Evolutionary conservation across 768 basidiomycete species (phyloP).

Genomic region (Asterophora parasitica): DNA sequence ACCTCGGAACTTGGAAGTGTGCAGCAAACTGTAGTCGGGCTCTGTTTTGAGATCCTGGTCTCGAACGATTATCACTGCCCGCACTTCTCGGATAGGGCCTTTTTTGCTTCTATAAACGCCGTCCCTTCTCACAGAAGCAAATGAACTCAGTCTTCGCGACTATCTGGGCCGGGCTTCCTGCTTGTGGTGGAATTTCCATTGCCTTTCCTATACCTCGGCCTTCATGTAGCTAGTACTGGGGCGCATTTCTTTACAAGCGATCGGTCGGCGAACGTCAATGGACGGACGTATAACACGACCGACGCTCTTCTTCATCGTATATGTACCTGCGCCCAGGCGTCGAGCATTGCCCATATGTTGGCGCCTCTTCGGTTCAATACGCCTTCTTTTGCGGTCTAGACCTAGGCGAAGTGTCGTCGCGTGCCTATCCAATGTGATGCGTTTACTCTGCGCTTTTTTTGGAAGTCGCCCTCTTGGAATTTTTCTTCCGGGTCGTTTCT

Average conservation of each 20-base stretch:
- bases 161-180: background rate
- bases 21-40: background rate
- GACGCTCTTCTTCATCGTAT: background rate
- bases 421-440: too few species aligned
- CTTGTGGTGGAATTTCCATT: background rate
- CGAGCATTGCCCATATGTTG: background rate
- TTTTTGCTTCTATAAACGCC: background rate
- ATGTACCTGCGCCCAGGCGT: background rate
- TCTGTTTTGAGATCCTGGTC: background rate
- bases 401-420: too few species aligned
- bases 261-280: background rate
- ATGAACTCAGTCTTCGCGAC: slow-evolving; percentile 1
- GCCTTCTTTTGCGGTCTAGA: background rate
- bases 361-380: slow-evolving; percentile 3
- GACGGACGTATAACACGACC: background rate
- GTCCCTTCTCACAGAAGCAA: background rate
- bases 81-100: slow-evolving; percentile 1
- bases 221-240: background rate
- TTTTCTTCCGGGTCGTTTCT: too few species aligned
- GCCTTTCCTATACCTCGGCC: background rate
- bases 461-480: too few species aligned
- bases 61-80: background rate
- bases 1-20: background rate
- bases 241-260: background rate
- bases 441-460: background rate